phyloP scores from a whole-genome alignment of 768 basidiomycete genomes.

The Xerocomellus chrysenteron region DNA sequence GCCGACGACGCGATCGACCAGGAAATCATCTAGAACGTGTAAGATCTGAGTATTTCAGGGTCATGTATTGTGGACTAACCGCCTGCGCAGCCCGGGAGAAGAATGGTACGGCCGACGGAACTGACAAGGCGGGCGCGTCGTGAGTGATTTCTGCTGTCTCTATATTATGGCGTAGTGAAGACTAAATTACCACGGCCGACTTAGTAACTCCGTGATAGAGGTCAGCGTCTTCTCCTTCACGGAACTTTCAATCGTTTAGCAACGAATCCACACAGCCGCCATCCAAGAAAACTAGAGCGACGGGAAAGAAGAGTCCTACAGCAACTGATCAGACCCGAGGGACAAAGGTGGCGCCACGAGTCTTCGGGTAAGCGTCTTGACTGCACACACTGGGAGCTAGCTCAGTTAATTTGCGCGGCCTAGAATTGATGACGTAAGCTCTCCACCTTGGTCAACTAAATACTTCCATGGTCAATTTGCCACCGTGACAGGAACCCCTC shows the following conservation, averaged over 20 bases:
- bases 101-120: slow-evolving; percentile 6
- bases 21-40: slow-evolving; percentile 43
- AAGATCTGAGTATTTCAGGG: slow-evolving; percentile 19
- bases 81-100: slow-evolving; percentile 17
- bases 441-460: slow-evolving; percentile 15
- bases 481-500: slow-evolving; percentile 26
- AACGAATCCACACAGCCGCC: slow-evolving; percentile 25
- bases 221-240: slow-evolving; percentile 23
- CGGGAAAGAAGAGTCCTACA: slow-evolving; percentile 17
- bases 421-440: slow-evolving; percentile 36
- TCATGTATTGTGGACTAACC: slow-evolving; percentile 1
- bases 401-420: background rate
- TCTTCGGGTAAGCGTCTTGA: slow-evolving; percentile 8
- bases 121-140: slow-evolving; percentile 15
- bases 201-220: slow-evolving; percentile 19
- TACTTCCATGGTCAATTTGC: slow-evolving; percentile 11
- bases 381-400: background rate
- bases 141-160: slow-evolving; percentile 20
- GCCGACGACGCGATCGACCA: slow-evolving; percentile 44
- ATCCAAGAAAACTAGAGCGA: slow-evolving; percentile 43
- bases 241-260: background rate
- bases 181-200: slow-evolving; percentile 12
- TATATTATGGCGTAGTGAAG: background rate
- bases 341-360: slow-evolving; percentile 16
- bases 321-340: slow-evolving; percentile 14